These are phyloP conservation scores for Lizanozyma gosingica DNA, from an alignment of 1,139 yeast species.

Conservation along the genomic window DNA sequence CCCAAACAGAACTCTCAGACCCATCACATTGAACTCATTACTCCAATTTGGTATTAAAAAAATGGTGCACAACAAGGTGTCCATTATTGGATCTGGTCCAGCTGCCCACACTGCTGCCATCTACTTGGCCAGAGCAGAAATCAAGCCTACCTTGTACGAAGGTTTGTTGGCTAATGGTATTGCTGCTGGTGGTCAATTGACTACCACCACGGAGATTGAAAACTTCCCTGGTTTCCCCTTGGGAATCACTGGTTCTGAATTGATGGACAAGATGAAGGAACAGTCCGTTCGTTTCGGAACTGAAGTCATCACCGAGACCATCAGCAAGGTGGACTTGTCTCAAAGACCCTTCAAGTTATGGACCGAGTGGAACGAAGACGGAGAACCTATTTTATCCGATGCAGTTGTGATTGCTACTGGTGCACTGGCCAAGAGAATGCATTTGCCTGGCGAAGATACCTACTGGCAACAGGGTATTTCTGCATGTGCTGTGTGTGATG, in stretches of 20 bases:
- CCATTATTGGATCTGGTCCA: constrained; percentile 96
- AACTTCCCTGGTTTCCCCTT: constrained; percentile 98
- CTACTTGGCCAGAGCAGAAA: constrained; percentile 92
- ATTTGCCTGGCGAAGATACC: constrained; percentile 90
- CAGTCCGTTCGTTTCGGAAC: constrained; percentile 88
- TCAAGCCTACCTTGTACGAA: constrained; percentile 87
- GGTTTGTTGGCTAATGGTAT: constrained; percentile 96
- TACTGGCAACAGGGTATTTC: constrained; percentile 99
- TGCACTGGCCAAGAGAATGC: constrained; percentile 92
- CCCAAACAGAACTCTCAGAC: too few species aligned
- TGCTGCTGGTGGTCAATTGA: constrained; percentile 98
- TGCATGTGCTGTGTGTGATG: constrained; percentile 99
- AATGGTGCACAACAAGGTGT: constrained; percentile 83
- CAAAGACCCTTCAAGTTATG: constrained; percentile 89
- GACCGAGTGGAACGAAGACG: constrained; percentile 90
- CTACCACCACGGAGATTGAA: constrained; percentile 95
- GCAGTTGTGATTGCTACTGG: constrained; percentile 93
- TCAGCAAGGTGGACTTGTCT: constrained; percentile 82
- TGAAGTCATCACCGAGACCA: constrained; percentile 87
- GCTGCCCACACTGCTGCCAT: constrained; percentile 99
- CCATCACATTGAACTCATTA: not conserved
- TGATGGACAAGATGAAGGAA: constrained; percentile 90
- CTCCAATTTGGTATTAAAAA: constrained; percentile 12
- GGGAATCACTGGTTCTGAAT: constrained; percentile 79
- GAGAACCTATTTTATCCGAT: constrained; percentile 84